Evolutionary conservation across 2,329 filamentous ascomycete species (phyloP), one percentile per base, ranked within the genome.

Genomic region (Diaporthe longicolla): DNA sequence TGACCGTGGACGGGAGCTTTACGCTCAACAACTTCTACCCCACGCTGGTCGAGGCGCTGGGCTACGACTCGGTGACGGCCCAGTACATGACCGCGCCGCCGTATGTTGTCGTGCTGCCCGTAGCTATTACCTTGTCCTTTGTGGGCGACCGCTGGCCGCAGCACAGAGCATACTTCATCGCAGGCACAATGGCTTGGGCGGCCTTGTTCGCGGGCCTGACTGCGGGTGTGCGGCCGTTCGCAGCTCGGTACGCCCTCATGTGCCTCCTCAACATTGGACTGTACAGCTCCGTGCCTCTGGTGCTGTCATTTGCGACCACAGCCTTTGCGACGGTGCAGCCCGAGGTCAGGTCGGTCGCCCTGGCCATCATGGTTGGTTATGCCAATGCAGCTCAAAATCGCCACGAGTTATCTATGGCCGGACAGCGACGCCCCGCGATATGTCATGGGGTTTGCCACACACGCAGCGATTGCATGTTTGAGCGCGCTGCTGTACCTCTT

Each of bases 11-110:
- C 37, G 52, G 19, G 85, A 63, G 40, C 59, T 63, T 84, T 3
- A 87, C 86, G 0, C 81, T 87, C 17, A 85, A 82, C 21, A 87
- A 87, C 79, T 87, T 87, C 78, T 87, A 86, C 73, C 86, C 86
- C 0, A 87, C 85, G 0, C 80, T 87, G 24, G 84, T 87, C 50
- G 79, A 83, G 40, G 84, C 83, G 4, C 82, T 87, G 0, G 85
- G 85, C 24, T 88, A 86, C 76, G 84, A 79, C n/a, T 80, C 80
- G 13, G 80, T 81, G 50, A 82, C 82, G 54, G 84, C 85, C 0
- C 85, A 87, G 65, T 86, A 85, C 78, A 86, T 86, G 84, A 76
- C 76, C 1, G 76, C 74, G n/a, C 72, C 72, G 55, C 85, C 61
- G 32, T 71, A 63, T 11, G 59, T 63, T 24, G 40, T 63, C 4